These are phyloP conservation scores for Penicillium digitatum DNA, from an alignment of 2,329 filamentous ascomycete species.

Conservation along the genomic window DNA sequence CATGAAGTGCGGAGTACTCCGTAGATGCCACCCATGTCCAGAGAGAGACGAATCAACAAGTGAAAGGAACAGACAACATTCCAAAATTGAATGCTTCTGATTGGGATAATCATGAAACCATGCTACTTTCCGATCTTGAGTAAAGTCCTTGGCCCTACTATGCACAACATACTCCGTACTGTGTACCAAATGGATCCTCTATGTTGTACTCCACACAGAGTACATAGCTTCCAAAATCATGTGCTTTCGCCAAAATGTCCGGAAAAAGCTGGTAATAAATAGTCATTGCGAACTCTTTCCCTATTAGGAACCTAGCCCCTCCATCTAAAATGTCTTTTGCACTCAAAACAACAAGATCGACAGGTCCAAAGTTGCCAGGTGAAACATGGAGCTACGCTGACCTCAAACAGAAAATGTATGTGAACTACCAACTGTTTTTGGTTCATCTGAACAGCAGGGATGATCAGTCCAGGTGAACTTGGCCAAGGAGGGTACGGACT, in stretches of 20 bases:
- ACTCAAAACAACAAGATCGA: neutral
- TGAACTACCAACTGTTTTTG: neutral
- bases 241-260: neutral
- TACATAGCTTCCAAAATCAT: too few relatives aligned
- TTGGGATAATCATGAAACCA: neutral
- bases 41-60: neutral
- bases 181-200: too few relatives aligned
- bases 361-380: neutral
- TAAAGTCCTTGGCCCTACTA: neutral
- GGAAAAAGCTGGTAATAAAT: neutral
- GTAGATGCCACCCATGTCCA: neutral
- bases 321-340: neutral
- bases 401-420: neutral
- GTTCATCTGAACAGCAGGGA: neutral
- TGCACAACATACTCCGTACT: too few relatives aligned
- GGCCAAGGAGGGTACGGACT: neutral
- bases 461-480: neutral
- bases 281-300: neutral
- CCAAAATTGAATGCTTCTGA: neutral
- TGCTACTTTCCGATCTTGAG: neutral
- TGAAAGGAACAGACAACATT: neutral
- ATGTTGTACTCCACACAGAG: too few relatives aligned
- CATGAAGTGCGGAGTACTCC: neutral
- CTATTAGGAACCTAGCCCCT: neutral
- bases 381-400: neutral